Conservation (phyloP, 257 asterid genomes). For the Striga asiatica region DNA sequence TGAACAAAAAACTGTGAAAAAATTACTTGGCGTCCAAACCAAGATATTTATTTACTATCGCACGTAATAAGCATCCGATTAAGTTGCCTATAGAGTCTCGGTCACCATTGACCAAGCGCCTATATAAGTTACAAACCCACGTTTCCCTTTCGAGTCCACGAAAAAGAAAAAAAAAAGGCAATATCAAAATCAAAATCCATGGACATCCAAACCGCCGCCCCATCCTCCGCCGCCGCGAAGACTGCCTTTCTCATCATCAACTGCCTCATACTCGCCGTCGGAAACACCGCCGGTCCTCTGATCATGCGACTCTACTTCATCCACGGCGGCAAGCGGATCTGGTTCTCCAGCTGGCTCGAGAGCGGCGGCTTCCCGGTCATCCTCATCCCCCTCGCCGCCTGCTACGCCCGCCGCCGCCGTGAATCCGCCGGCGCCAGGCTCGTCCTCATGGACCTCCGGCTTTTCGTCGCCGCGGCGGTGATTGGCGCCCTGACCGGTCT, state of each 20-base stretch:
- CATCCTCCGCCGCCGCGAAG: constrained; percentile 1
- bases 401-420: constrained; percentile 27
- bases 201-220: constrained; percentile 7
- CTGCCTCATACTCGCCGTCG: constrained; percentile 19
- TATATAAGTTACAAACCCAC: no score
- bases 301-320: constrained; percentile 32
- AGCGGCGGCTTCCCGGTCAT: constrained; percentile 25
- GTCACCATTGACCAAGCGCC: no score
- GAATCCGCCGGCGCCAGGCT: not conserved
- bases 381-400: constrained; percentile 20
- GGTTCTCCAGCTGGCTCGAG: constrained; percentile 26
- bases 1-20: no score
- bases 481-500: constrained; percentile 23
- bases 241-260: constrained; percentile 7
- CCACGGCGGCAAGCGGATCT: constrained; percentile 27
- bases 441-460: constrained; percentile 12
- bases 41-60: no score
- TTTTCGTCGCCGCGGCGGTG: constrained; percentile 13
- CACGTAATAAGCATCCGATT: no score
- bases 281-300: constrained; percentile 29
- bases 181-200: not conserved
- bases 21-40: no score
- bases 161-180: not conserved
- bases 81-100: no score
- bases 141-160: no score